Evolutionary conservation across 2,329 filamentous ascomycete genomes (phyloP).

Genomic region (Phoma sp.): DNA sequence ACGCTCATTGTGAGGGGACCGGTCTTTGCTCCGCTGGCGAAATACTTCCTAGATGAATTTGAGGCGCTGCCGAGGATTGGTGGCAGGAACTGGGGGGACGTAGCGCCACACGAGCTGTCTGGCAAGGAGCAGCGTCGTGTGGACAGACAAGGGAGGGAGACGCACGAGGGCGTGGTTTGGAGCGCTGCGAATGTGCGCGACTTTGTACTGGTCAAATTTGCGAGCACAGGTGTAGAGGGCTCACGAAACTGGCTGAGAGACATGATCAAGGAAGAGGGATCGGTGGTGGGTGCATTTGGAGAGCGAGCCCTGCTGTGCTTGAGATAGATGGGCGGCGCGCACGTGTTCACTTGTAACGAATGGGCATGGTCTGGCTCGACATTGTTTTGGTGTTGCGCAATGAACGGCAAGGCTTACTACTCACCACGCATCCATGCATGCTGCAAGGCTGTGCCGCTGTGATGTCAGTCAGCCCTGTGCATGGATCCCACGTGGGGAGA

Average conservation of each 20-base stretch:
- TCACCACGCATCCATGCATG: too few species aligned
- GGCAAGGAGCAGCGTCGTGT: constrained; percentile 58
- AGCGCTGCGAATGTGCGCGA: constrained; percentile 54
- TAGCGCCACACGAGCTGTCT: constrained; percentile 45
- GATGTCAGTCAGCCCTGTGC: constrained; percentile 9
- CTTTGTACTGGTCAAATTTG: constrained; percentile 91
- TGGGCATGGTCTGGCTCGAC: too few species aligned
- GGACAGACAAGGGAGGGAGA: constrained; percentile 65
- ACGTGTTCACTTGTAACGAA: not conserved
- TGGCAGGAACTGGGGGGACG: constrained; percentile 72
- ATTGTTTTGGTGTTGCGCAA: not conserved
- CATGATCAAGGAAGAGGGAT: constrained; percentile 78
- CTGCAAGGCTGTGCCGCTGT: constrained; percentile 1
- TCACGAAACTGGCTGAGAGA: constrained; percentile 79
- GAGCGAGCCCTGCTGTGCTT: constrained; percentile 78
- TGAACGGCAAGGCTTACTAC: too few species aligned
- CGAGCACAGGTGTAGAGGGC: constrained; percentile 79
- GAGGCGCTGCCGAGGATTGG: constrained; percentile 80
- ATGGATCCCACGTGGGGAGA: constrained; percentile 9
- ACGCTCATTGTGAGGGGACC: constrained; percentile 83
- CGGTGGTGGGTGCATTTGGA: constrained; percentile 74
- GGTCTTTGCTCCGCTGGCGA: constrained; percentile 68
- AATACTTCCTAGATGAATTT: constrained; percentile 83
- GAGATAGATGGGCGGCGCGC: constrained; percentile 27
- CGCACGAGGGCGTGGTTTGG: constrained; percentile 43